Percentiles rank a stretch among this genome's conserved stretches.
Conservation (phyloP, 1,139 yeast species). For the Hemisphaericaspora xylanilytica region DNA sequence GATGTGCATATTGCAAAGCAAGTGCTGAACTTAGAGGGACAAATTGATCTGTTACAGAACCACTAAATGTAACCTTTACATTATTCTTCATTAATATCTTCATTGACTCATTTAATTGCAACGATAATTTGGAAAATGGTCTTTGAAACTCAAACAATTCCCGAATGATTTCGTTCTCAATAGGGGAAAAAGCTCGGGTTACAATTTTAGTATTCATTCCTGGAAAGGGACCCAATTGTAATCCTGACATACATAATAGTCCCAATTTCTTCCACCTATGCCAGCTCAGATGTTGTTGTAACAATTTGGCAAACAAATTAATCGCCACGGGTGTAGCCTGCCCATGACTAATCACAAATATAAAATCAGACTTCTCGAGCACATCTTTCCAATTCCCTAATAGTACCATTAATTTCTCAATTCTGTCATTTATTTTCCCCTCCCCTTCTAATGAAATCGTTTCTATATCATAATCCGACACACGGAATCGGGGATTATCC, state of each 20-base stretch:
- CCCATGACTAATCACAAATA: conserved; percentile 45
- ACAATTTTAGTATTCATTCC: conserved; percentile 48
- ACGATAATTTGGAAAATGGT: conserved; percentile 31
- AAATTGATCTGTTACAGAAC: conserved; percentile 46
- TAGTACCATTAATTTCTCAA: conserved; percentile 30
- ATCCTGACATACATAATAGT: conserved; percentile 46
- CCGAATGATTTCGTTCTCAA: conserved; percentile 48
- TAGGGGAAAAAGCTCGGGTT: conserved; percentile 42
- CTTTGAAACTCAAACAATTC: conserved; percentile 50
- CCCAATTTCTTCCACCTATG: conserved; percentile 30
- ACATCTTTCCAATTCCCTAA: conserved; percentile 44
- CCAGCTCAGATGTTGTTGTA: conserved; percentile 15
- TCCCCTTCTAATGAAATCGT: conserved; percentile 54
- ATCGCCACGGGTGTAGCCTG: conserved; percentile 48
- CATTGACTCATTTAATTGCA: conserved; percentile 31
- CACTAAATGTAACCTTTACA: conserved; percentile 51
- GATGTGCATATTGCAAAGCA: conserved; percentile 46
- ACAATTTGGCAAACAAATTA: conserved; percentile 36
- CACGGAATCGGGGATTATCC: conserved; percentile 21
- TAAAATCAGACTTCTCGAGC: conserved; percentile 38
- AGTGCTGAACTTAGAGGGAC: conserved; percentile 47
- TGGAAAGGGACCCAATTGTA: conserved; percentile 41
- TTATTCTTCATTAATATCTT: conserved; percentile 33
- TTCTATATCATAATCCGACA: conserved; percentile 31
- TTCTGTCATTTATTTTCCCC: conserved; percentile 46